Evolutionary conservation across 441 rosid genomes (phyloP).

Genomic region (Adansonia grandidieri): DNA sequence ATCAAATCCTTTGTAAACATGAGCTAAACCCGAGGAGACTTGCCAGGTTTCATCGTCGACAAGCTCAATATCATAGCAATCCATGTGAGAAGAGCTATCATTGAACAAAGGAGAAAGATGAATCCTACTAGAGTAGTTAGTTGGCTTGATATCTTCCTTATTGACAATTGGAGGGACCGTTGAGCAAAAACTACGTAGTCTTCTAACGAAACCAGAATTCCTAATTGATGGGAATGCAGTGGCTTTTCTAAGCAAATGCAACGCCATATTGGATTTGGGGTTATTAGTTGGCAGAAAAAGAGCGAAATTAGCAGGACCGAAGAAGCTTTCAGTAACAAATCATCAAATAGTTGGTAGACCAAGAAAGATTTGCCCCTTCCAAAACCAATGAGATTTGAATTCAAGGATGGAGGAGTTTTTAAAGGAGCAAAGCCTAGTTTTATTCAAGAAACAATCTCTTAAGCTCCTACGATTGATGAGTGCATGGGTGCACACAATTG

Average conservation of each 20-base stretch:
- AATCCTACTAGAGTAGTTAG: slow-evolving; percentile 31
- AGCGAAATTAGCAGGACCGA: not conserved
- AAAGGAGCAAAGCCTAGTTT: not conserved
- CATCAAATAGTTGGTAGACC: slow-evolving; percentile 55
- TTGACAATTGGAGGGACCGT: slow-evolving; percentile 31
- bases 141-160: slow-evolving; percentile 28
- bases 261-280: slow-evolving; percentile 38
- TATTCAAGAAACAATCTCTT: not conserved
- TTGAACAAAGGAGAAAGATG: slow-evolving; percentile 44
- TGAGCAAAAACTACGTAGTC: slow-evolving; percentile 38
- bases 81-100: slow-evolving; percentile 27
- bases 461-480: not conserved
- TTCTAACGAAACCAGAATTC: slow-evolving; percentile 32
- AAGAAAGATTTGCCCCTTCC: not conserved
- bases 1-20: slow-evolving; percentile 48
- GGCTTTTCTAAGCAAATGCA: slow-evolving; percentile 39
- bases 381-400: no score
- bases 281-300: slow-evolving; percentile 10
- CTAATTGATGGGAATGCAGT: slow-evolving; percentile 9
- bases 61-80: slow-evolving; percentile 45
- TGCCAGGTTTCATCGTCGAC: slow-evolving; percentile 75
- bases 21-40: slow-evolving; percentile 63
- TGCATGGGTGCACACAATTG: not conserved
- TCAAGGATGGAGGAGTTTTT: not conserved
- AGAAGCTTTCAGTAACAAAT: slow-evolving; percentile 40